These are phyloP conservation scores for Xylaria acuta DNA, from an alignment of 495 filamentous ascomycete genomes.

Conservation along the genomic window DNA sequence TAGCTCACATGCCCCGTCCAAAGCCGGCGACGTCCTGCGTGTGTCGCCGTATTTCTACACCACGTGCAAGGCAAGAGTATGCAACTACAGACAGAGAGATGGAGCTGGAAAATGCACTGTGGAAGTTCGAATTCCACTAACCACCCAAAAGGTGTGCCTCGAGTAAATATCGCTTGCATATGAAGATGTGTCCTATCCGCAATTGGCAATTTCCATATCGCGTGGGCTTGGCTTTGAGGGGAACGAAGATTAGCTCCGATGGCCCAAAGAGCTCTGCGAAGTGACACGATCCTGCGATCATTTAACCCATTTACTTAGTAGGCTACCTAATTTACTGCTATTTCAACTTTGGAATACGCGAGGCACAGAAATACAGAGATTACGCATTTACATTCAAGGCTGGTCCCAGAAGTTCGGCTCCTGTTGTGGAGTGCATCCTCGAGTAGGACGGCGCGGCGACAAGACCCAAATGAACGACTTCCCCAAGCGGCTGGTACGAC, in stretches of 20 bases:
- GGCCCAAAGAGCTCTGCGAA: neutral
- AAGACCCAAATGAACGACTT: neutral
- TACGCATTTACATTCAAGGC: neutral
- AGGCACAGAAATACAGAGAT: neutral
- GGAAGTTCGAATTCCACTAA: neutral
- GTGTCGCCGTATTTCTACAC: neutral
- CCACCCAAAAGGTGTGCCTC: neutral
- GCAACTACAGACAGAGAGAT: neutral
- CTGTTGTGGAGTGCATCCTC: slow-evolving; percentile 20
- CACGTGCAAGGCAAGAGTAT: neutral
- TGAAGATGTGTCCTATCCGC: neutral
- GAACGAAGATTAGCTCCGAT: neutral
- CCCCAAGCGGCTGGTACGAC: neutral
- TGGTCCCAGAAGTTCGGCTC: slow-evolving; percentile 17
- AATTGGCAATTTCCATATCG: neutral
- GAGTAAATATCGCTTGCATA: neutral
- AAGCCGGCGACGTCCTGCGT: neutral
- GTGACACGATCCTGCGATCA: neutral
- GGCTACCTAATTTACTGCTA: neutral
- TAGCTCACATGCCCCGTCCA: neutral
- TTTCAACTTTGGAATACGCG: neutral
- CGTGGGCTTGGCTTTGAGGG: neutral
- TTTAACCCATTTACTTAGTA: neutral
- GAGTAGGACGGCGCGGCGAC: neutral
- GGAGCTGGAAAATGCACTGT: slow-evolving; percentile 6